Base-by-base conservation (phyloP, 2,329 filamentous ascomycete species). In the Lasiodiplodia citricola region DNA sequence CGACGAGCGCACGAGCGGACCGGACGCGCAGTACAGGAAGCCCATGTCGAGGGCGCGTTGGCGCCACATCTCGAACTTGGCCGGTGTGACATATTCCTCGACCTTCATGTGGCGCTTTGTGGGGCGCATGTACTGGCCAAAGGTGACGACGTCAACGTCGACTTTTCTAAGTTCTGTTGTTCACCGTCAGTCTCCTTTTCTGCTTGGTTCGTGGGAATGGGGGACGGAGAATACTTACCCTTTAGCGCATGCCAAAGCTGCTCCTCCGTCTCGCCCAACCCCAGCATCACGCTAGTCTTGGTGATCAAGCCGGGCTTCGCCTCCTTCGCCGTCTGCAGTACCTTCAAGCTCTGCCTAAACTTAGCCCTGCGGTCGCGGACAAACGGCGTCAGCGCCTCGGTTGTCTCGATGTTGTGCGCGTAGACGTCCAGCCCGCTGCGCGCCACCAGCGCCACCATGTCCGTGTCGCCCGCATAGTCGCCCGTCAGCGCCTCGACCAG, bases 91-190 rank as follows among this genome's bases (percentile, higher is more conserved):
- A 79, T 99, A 99, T 80, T 95, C 93, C 76, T 97, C 92, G 38
- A 99, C 96, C 80, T 97, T 91, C 88, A 99, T 95, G 80, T 99
- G 96, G 55, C 95, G 89, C 86, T 98, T 99, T 4, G 96, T 99
- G 1, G 96, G 96, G 13, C 95, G 92, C 96, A 99, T 99, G 84
- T 99, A 99, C 84, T 99, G 96, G n/a, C 96, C 96, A 74, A 99
- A 99, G 0, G 96, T 99, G 69, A 99, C 94, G 14, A 99, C 93
- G 74, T 99, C 96, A 56, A 97, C 94, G 70, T 92, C 85, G 69
- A 89, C 87, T 72, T 90, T 90, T 69, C 96, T 88, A 14, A 99
- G 87, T 79, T 96, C 92, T 88, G 69, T 16, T 25, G 35, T 23
- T 3, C 52, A 55, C 18, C n/a, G 18, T 44, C 14, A 37, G 35